Evolutionary conservation across 768 basidiomycete genomes (phyloP).

Genomic region (Pleurotus djamor): DNA sequence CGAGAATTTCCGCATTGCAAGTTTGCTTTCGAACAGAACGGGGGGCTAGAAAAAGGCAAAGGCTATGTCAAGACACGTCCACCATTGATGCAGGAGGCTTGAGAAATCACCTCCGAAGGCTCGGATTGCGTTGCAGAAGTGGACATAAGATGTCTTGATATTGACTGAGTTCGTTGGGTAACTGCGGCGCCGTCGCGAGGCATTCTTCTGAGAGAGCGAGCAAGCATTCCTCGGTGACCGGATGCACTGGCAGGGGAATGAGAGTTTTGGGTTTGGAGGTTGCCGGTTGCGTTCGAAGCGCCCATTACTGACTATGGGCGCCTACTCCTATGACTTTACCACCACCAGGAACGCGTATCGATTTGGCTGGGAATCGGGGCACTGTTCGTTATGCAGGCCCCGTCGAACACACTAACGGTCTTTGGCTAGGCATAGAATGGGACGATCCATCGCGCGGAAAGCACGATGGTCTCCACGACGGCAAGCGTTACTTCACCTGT

Average conservation of each 20-base stretch:
- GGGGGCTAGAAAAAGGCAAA: constrained; percentile 30
- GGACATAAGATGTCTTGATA: constrained; percentile 49
- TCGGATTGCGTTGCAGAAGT: constrained; percentile 24
- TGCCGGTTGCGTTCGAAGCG: neutral
- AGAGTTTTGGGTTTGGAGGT: no score
- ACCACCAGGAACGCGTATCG: constrained; percentile 53
- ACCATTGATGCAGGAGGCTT: constrained; percentile 1
- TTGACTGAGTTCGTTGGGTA: constrained; percentile 39
- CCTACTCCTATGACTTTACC: constrained; percentile 20
- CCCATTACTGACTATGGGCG: constrained; percentile 15
- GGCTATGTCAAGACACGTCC: constrained; percentile 10
- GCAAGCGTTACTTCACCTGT: constrained; percentile 75
- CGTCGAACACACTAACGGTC: constrained; percentile 60
- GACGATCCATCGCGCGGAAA: constrained; percentile 84
- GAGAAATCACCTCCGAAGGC: constrained; percentile 30
- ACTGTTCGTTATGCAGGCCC: constrained; percentile 70
- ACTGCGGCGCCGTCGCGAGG: constrained; percentile 32
- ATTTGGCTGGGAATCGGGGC: constrained; percentile 51
- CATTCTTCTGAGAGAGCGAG: constrained; percentile 32
- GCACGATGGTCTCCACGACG: constrained; percentile 82
- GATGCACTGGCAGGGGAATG: no score
- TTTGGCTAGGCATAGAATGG: constrained; percentile 98
- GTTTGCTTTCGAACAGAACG: constrained; percentile 69
- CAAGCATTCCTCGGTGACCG: constrained; percentile 9
- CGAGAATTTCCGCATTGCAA: constrained; percentile 62